Conservation (phyloP, 805 yeast genomes). For the Teunomyces cretensis region DNA sequence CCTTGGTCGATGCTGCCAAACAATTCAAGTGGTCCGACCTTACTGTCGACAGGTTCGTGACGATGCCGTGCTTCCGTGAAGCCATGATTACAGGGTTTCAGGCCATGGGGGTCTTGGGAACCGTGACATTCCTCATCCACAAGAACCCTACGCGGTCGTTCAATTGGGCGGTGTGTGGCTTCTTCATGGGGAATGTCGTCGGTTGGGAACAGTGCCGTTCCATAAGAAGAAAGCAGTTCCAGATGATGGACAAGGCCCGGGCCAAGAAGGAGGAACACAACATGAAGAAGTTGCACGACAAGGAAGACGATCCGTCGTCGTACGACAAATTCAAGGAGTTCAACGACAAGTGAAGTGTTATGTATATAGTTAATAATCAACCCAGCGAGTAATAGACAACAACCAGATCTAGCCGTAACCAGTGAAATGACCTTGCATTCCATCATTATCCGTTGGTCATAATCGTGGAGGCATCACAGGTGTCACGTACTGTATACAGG, state of each 20-base stretch:
- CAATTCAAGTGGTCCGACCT: slow-evolving; percentile 52
- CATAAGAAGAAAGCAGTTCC: slow-evolving; percentile 62
- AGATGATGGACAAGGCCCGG: slow-evolving; percentile 69
- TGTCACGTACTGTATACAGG: background rate
- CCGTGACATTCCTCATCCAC: slow-evolving; percentile 65
- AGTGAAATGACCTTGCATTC: no score
- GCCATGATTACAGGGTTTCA: slow-evolving; percentile 76
- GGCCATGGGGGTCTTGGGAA: slow-evolving; percentile 67
- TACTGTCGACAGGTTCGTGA: slow-evolving; percentile 46
- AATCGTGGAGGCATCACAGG: background rate
- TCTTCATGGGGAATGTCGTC: slow-evolving; percentile 72
- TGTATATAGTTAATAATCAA: slow-evolving; percentile 2
- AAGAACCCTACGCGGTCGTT: slow-evolving; percentile 60
- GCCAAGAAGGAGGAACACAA: slow-evolving; percentile 41
- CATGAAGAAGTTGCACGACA: slow-evolving; percentile 27
- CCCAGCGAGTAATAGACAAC: background rate
- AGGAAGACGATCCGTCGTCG: slow-evolving; percentile 12
- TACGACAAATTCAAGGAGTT: slow-evolving; percentile 13
- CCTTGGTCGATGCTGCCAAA: slow-evolving; percentile 39
- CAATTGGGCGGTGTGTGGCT: slow-evolving; percentile 84
- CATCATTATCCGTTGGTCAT: no score
- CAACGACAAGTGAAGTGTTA: slow-evolving; percentile 6
- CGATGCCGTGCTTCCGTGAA: slow-evolving; percentile 77
- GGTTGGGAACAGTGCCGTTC: slow-evolving; percentile 94
- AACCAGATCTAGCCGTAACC: no score